Conservation (phyloP, 1,284 basidiomycete species). For the Meira miltonrushii region DNA sequence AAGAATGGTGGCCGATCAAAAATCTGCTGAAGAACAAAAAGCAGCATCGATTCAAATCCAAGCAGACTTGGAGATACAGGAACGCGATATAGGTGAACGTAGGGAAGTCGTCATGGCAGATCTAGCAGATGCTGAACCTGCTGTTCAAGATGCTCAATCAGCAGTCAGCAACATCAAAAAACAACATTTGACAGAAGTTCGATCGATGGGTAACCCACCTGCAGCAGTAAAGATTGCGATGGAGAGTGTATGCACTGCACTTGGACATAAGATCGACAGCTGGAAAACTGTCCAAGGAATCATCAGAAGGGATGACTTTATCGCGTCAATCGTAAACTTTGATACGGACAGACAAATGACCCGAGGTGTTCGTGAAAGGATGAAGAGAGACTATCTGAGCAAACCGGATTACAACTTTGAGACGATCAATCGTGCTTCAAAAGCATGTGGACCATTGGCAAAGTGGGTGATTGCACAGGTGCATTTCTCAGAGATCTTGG, state of each 20-base stretch:
- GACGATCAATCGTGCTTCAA: conserved; percentile 87
- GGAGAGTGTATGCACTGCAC: conserved; percentile 95
- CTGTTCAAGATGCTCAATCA: conserved; percentile 86
- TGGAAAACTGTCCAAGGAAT: conserved; percentile 96
- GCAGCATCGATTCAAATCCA: conserved; percentile 93
- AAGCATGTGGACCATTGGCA: conserved; percentile 94
- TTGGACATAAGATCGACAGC: conserved; percentile 94
- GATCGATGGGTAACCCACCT: conserved; percentile 97
- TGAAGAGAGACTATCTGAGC: conserved; percentile 89
- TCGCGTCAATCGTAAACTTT: conserved; percentile 92
- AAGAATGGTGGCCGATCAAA: conserved; percentile 97
- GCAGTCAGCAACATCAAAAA: conserved; percentile 97
- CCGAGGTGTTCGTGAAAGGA: conserved; percentile 76
- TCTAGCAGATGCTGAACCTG: conserved; percentile 94
- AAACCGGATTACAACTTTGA: conserved; percentile 92
- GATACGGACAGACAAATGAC: conserved; percentile 90
- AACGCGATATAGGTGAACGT: conserved; percentile 81
- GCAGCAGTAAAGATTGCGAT: conserved; percentile 96
- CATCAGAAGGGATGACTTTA: conserved; percentile 96
- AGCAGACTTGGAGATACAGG: conserved; percentile 83
- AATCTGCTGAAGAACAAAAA: conserved; percentile 97
- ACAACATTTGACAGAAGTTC: conserved; percentile 93
- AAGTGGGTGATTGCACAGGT: conserved; percentile 99
- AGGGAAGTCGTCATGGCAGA: conserved; percentile 85
- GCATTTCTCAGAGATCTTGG: conserved; percentile 92